These are phyloP conservation scores for Penicillium polonicum DNA, from an alignment of 2,329 filamentous ascomycete species.

Conservation along the genomic window DNA sequence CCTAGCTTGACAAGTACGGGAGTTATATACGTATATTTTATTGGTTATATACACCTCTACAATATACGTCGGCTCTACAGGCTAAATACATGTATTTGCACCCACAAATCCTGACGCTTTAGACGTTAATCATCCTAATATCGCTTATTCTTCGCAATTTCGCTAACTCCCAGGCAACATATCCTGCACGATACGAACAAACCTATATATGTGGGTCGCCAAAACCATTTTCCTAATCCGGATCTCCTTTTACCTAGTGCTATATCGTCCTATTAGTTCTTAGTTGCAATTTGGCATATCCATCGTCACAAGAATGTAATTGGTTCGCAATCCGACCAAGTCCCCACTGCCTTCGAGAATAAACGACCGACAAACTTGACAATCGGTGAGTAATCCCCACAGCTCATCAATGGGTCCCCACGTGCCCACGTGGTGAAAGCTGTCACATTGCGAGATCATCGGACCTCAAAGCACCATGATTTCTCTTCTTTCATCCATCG, in stretches of 20 bases:
- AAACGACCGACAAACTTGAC: not conserved
- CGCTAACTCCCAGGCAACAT: not conserved
- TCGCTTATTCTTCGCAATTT: not conserved
- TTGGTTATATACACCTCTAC: not conserved
- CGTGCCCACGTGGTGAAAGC: not conserved
- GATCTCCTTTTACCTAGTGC: not conserved
- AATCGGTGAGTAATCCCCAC: not conserved
- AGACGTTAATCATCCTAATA: too few relatives aligned
- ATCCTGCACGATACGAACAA: not conserved
- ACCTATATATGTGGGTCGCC: not conserved
- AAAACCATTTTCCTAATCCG: not conserved
- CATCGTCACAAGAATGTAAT: not conserved
- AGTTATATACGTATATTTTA: not conserved
- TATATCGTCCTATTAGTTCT: not conserved
- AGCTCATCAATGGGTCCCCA: not conserved
- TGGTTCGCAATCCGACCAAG: not conserved
- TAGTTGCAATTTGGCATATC: not conserved
- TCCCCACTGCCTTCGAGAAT: not conserved
- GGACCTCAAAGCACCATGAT: not conserved
- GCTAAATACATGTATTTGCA: not conserved
- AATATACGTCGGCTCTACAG: not conserved
- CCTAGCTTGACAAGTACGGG: not conserved
- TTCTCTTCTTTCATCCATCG: too few relatives aligned
- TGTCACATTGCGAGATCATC: not conserved
- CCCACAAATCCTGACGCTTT: not conserved